These are phyloP conservation scores for Vigna mungo DNA, from an alignment of 306 rosid species.

Conservation along the genomic window DNA sequence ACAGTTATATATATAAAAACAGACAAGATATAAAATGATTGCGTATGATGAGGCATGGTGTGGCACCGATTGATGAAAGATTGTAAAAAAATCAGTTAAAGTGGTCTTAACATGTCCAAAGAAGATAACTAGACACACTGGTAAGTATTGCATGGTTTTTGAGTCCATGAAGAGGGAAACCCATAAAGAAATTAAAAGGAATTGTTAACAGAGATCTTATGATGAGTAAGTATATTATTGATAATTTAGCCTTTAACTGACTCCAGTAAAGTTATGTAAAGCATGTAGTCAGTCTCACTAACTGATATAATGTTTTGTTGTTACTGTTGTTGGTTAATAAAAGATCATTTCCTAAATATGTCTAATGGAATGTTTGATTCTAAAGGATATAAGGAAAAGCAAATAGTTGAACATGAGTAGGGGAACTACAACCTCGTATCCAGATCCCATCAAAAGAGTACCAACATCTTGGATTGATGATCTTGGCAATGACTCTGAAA, in stretches of 20 bases:
- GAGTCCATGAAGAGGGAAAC: neutral
- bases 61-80: neutral
- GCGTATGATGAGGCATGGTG: neutral
- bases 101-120: neutral
- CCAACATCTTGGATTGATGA: conserved; percentile 89
- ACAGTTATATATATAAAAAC: neutral
- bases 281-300: neutral
- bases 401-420: conserved; percentile 30
- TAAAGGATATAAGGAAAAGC: conserved; percentile 20
- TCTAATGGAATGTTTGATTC: conserved; percentile 14
- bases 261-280: neutral
- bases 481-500: conserved; percentile 82
- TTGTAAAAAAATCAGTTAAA: neutral
- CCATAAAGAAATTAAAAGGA: neutral
- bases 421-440: conserved; percentile 78
- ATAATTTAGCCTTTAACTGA: neutral
- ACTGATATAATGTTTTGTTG: neutral
- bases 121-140: neutral
- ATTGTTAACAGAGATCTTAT: neutral
- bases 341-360: conserved; percentile 11
- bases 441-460: conserved; percentile 87
- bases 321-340: neutral
- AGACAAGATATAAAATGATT: neutral
- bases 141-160: neutral
- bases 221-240: neutral